Base-by-base conservation (phyloP, 148 eudicot genomes). In the Hydrangea macrophylla region DNA sequence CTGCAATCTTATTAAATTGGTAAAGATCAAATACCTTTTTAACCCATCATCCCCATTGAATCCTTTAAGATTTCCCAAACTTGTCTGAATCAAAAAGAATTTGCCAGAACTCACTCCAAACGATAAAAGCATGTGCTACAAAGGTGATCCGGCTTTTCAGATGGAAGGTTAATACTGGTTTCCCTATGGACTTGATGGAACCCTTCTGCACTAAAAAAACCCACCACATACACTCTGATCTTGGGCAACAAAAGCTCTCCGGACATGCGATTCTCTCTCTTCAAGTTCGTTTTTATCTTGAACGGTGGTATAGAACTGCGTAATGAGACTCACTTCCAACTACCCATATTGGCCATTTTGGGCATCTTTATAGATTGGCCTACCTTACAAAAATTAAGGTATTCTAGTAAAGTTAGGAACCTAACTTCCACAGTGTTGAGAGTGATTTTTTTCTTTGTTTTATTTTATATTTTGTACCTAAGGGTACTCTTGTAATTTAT, bases 181-280 rank as follows among this genome's bases (percentile, higher is more conserved):
- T 90, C 97, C 57, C 66, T 78, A 1, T 90, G 72, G 56, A 90
- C 92, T 75, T 88, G 86, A 63, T 81, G 89, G 62, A 94, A 85
- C 28, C 92, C 92, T 72, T 94, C 98, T 2, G 81, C 85, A 65
- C 92, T 82, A 50, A 94, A 90, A n/a, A 75, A 94, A 94, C 60
- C 98, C 98, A 2, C 98, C 98, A 35, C 98, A 97, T 26, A 97
- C 98, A 74, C 98, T 94, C 73, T 94, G 98, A 66, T 94, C 98
- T 72, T 88, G 97, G 10, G 88, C 86, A 81, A 90, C 98, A 57
- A 94, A 94, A 24, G 96, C 98, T 73, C 95, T 82, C 48, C 97
- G 80, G 62, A 94, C 85, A 60, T 78, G 81, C 28, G 89, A 51
- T 63, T 94, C 98, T 68, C 96, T 81, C 72, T 72, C 88, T 77